Conservation (phyloP, 225 moss, liverwort and hornwort species). For the Physcomitrellopsis africana region DNA sequence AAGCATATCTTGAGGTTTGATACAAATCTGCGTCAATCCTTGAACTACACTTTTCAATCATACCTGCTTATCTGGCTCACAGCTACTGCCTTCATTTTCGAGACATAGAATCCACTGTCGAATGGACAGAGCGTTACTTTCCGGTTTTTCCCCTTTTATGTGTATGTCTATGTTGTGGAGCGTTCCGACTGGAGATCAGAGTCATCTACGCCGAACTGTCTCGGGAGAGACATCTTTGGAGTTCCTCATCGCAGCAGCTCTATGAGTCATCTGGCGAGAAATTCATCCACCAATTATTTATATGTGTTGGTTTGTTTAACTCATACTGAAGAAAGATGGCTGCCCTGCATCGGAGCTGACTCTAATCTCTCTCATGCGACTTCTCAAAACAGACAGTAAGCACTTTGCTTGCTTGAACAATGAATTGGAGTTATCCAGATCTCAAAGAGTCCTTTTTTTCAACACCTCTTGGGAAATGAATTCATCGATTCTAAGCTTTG, state of each 20-base stretch:
- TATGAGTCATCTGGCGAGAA: slow-evolving; percentile 22
- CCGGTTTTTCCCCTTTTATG: neutral
- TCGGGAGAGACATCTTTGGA: slow-evolving; percentile 13
- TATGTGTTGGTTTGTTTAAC: slow-evolving; percentile 36
- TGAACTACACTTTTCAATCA: neutral
- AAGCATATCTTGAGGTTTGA: slow-evolving; percentile 5
- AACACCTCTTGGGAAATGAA: slow-evolving; percentile 25
- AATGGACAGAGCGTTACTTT: slow-evolving; percentile 5
- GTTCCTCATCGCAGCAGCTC: slow-evolving; percentile 23
- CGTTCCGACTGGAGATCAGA: slow-evolving; percentile 25
- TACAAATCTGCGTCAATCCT: neutral
- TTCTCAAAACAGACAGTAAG: slow-evolving; percentile 38
- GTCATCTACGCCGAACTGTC: slow-evolving; percentile 20
- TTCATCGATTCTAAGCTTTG: slow-evolving; percentile 29
- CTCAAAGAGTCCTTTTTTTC: slow-evolving; percentile 25
- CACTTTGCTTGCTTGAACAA: slow-evolving; percentile 21
- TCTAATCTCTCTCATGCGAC: slow-evolving; percentile 30
- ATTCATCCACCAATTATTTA: slow-evolving; percentile 25
- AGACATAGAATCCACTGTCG: slow-evolving; percentile 9
- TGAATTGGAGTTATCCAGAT: slow-evolving; percentile 1
- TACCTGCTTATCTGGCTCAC: slow-evolving; percentile 9
- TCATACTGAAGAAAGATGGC: slow-evolving; percentile 33
- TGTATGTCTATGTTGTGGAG: slow-evolving; percentile 17
- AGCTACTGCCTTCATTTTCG: slow-evolving; percentile 8
- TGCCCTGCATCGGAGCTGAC: slow-evolving; percentile 21